Conservation (phyloP, 75 land plant species). For the Pinus taeda region DNA sequence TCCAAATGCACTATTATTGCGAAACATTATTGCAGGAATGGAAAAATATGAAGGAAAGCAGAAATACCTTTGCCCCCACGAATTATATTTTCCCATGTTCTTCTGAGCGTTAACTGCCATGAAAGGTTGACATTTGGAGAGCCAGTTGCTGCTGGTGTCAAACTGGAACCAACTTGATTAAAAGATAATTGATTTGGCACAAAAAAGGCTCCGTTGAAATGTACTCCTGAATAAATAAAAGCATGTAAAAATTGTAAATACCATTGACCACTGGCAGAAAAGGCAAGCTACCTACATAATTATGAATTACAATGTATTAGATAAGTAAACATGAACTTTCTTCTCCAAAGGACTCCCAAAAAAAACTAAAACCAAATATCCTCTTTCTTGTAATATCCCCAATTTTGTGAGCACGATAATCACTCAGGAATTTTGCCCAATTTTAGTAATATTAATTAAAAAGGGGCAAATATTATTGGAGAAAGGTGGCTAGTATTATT, state of each 20-base stretch:
- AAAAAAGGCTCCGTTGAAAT: slow-evolving; percentile 66
- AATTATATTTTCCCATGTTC: slow-evolving; percentile 65
- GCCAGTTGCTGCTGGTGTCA: slow-evolving; percentile 23
- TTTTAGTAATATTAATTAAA: no score
- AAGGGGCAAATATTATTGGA: no score
- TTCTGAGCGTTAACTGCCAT: slow-evolving; percentile 77
- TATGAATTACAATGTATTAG: not conserved
- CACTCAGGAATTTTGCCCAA: no score
- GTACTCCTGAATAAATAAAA: slow-evolving; percentile 33
- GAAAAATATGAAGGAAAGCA: not conserved
- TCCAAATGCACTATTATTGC: not conserved
- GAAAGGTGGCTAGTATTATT: no score
- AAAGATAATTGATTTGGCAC: slow-evolving; percentile 64
- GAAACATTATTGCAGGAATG: not conserved
- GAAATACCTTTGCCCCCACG: slow-evolving; percentile 45
- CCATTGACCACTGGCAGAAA: not conserved
- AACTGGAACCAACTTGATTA: slow-evolving; percentile 41
- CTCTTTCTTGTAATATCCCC: not conserved
- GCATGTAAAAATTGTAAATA: not conserved
- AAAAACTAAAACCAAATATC: not conserved
- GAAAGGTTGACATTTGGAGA: slow-evolving; percentile 57
- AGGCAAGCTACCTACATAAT: not conserved
- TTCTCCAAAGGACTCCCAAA: not conserved
- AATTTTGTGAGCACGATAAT: no score
- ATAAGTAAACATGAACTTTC: not conserved